phyloP scores from a whole-genome alignment of 768 basidiomycete genomes.

The Paxillus rubicundulus region DNA sequence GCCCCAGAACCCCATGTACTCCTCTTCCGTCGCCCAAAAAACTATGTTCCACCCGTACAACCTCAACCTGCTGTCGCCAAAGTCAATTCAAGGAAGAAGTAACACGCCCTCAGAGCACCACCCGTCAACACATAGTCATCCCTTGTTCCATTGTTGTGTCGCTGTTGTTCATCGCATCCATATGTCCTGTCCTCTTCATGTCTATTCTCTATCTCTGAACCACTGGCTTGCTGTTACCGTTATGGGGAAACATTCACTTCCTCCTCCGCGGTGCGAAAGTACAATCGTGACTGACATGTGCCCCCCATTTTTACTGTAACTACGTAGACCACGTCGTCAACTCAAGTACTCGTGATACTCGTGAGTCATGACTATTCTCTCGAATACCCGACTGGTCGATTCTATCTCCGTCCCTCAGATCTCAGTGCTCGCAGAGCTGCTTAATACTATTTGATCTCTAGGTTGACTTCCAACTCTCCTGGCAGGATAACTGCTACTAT shows the following conservation, averaged over 20 bases:
- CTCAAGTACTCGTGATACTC: no score
- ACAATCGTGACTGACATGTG: constrained; percentile 8
- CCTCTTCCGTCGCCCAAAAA: constrained; percentile 81
- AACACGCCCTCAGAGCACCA: constrained; percentile 5
- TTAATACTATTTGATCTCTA: no score
- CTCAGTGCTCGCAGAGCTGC: not conserved
- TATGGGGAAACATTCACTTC: constrained; percentile 5
- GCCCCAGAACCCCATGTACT: constrained; percentile 93
- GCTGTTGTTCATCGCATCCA: constrained; percentile 21
- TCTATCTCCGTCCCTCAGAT: not conserved
- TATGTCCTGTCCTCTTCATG: constrained; percentile 9
- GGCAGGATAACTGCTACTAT: no score
- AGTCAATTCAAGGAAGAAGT: constrained; percentile 47
- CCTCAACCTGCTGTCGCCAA: constrained; percentile 35
- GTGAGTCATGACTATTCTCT: not conserved
- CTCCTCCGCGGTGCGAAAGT: constrained; percentile 6
- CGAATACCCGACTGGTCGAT: no score
- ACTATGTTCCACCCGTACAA: constrained; percentile 56
- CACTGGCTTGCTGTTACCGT: not conserved
- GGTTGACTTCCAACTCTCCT: no score
- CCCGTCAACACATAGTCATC: constrained; percentile 12
- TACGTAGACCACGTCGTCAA: no score
- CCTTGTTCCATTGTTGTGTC: constrained; percentile 22
- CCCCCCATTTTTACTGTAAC: not conserved
- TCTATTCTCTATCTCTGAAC: not conserved